A percentile compares a stretch with the other conserved stretches of the same genome.
Evolutionary conservation across 768 basidiomycete species (phyloP).

Genomic region (Suillus occidentalis): DNA sequence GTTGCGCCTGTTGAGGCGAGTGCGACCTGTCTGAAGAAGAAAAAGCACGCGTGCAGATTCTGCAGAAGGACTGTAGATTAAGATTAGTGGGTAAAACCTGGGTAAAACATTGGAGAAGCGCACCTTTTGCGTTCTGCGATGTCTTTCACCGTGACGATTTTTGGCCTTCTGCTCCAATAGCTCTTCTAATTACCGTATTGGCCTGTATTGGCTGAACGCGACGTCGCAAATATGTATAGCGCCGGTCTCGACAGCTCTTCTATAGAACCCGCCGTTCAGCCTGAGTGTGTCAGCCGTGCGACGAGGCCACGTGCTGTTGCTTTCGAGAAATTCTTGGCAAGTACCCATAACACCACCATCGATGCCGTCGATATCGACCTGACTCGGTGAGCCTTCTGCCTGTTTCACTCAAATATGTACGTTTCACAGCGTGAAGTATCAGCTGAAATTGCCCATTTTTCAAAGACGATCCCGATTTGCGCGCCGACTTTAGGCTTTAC

Average conservation of each 20-base stretch:
- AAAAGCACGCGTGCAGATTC: conserved; percentile 2
- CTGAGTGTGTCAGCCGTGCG: no score
- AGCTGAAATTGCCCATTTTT: conserved; percentile 67
- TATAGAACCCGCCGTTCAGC: conserved; percentile 80
- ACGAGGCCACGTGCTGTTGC: conserved; percentile 80
- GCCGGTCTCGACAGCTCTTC: conserved; percentile 43
- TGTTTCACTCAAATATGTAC: conserved; percentile 7
- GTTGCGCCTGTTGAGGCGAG: conserved; percentile 79
- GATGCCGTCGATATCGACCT: no score
- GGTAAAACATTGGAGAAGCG: conserved; percentile 6
- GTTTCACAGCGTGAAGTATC: conserved; percentile 62
- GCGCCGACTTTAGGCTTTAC: conserved; percentile 74
- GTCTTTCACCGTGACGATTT: conserved; percentile 55
- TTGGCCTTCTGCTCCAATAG: conserved; percentile 35
- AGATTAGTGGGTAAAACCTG: background rate
- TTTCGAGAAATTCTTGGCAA: conserved; percentile 75
- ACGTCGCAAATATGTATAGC: conserved; percentile 24
- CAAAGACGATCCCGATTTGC: conserved; percentile 72
- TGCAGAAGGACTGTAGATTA: background rate
- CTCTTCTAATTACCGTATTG: conserved; percentile 5
- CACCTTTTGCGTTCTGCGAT: conserved; percentile 87
- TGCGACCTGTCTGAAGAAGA: conserved; percentile 45
- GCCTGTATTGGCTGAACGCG: conserved; percentile 11
- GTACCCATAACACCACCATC: conserved; percentile 59
- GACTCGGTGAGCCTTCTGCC: conserved; percentile 35